Base-by-base conservation (phyloP, 169 alveolate species). In the Plasmodium gonderi region DNA sequence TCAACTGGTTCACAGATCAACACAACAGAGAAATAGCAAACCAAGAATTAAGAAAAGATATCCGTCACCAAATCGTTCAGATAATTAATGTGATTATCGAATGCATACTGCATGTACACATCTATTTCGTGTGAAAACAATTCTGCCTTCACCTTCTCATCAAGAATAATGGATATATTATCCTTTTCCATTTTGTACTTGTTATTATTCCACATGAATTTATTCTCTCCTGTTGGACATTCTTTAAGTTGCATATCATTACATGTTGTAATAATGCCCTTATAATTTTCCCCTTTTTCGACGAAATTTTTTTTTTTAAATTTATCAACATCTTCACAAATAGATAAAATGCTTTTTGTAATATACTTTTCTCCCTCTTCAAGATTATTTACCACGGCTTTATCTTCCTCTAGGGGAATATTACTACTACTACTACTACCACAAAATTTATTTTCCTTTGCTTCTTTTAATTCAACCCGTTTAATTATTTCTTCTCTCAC, bases 41-140 rank as follows among this genome's bases (percentile, higher is more conserved):
- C 5, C 26, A 20, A 60, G 3, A 17, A 69, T 74, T 33, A 68
- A 38, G 92, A 83, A 33, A 83, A 83, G 65, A 72, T 40, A 26
- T 72, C 29, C 3, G 83, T 17, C 40, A 83, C 69, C 40, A 83
- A 29, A 49, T 49, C 42, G 31, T 83, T 74, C 29, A 83, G 60
- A 17, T 83, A 49, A 31, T 49, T 68, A 69, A 83, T 75, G 20
- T 83, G 92, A 14, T 83, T 83, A 23, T 83, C 42, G 64, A 47
- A 83, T 9, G 42, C 40, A 40, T 45, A 23, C 12, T 72, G 83
- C 92, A 83, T 83, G 12, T 47, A 83, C 38, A 9, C 3, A n/a
- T 83, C 76, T 23, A 83, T 83, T 33, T 83, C 44, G 9, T 72
- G 40, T 6, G 92, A 83, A 29, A 72, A 69, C 1, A 29, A 26